A percentile compares a stretch with the other conserved stretches of the same genome.
Conservation (phyloP, 1,139 yeast species). For the Debaryomyces sp. region DNA sequence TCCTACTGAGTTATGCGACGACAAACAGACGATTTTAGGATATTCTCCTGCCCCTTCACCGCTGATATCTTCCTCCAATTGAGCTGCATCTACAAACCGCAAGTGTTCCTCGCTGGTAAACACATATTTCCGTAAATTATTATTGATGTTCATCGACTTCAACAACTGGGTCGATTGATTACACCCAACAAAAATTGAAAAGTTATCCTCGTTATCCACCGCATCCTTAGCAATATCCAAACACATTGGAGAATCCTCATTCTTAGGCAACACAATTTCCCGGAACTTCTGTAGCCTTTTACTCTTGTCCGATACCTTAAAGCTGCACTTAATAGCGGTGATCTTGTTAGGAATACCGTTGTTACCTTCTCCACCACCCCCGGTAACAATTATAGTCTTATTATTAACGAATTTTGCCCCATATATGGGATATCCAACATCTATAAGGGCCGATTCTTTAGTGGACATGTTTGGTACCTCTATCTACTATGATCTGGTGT, state of each 20-base stretch:
- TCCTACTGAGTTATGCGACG: constrained; percentile 58
- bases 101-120: constrained; percentile 61
- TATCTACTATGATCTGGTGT: neutral
- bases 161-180: constrained; percentile 62
- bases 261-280: constrained; percentile 61
- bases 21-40: constrained; percentile 57
- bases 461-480: constrained; percentile 29
- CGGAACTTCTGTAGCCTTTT: constrained; percentile 62
- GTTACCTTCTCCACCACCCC: constrained; percentile 95
- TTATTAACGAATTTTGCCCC: constrained; percentile 73
- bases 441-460: constrained; percentile 43
- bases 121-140: constrained; percentile 69
- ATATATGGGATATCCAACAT: constrained; percentile 80
- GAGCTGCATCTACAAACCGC: constrained; percentile 61
- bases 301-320: constrained; percentile 50
- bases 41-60: constrained; percentile 50
- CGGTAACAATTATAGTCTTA: constrained; percentile 69
- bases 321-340: constrained; percentile 66
- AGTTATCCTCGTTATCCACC: constrained; percentile 33
- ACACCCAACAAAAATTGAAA: constrained; percentile 67
- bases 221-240: constrained; percentile 49
- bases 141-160: constrained; percentile 64
- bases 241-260: constrained; percentile 78
- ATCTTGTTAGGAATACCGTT: constrained; percentile 86
- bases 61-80: constrained; percentile 41